Evolutionary conservation across 78 protist species (phyloP), one percentile per base, ranked within the genome.

Genomic region (Pelomyxa schiedti): DNA sequence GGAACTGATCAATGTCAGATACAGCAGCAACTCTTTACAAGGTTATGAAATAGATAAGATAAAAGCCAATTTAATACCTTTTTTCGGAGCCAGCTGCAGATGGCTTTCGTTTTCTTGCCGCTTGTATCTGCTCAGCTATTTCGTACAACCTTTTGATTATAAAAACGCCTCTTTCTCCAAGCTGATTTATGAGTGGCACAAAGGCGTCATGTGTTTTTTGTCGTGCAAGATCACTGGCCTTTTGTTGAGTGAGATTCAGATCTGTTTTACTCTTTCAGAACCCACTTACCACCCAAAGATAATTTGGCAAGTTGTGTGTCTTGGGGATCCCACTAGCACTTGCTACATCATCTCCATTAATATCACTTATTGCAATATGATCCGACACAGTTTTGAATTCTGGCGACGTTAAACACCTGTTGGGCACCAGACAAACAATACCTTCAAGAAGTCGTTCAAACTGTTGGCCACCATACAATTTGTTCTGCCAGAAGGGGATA

Each of bases 391-490:
- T 84, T 58, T 84, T 84, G 75, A 84, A 84, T 24, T 84, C 88
- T 0, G 76, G 58, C 80, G 79, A 69, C 42, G n/a, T n/a, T n/a
- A n/a, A n/a, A n/a, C n/a, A n/a, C n/a, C n/a, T n/a, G n/a, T n/a
- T n/a, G n/a, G n/a, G n/a, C n/a, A n/a, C n/a, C n/a, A n/a, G n/a
- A n/a, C n/a, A n/a, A n/a, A n/a, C n/a, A n/a, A n/a, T n/a, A n/a
- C n/a, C n/a, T 1, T n/a, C n/a, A n/a, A n/a, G n/a, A n/a, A 84
- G 30, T 37, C 88, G 52, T n/a, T 84, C 88, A 67, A 84, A 84
- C 66, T 84, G 88, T 40, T 84, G 88, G 35, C 88, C 88, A 73
- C 88, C 88, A 42, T 84, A 84, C 52, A 84, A 74, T 75, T 79
- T 84, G 63, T 76, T 74, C 72, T 79, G 73, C 83, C 83, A 84